phyloP scores from a whole-genome alignment of 768 basidiomycete species.

The Russula sp. region DNA sequence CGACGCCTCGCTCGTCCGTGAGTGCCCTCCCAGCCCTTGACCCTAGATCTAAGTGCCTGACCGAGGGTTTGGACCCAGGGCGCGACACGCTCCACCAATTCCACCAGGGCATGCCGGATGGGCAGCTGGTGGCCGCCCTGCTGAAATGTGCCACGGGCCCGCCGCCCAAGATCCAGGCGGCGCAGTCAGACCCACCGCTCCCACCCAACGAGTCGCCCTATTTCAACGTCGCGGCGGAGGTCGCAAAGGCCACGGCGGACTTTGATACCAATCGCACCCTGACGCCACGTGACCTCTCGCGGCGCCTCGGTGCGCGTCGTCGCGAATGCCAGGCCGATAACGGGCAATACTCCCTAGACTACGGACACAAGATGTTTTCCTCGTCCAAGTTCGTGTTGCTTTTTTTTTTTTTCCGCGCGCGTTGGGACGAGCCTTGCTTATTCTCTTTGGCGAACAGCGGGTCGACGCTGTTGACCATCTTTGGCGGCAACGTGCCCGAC shows the following conservation, averaged over 20 bases:
- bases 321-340: conserved; percentile 49
- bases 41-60: background rate
- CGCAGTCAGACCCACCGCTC: background rate
- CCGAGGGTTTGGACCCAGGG: conserved; percentile 34
- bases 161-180: conserved; percentile 26
- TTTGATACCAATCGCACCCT: conserved; percentile 32
- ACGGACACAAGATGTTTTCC: conserved; percentile 55
- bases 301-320: conserved; percentile 53
- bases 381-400: conserved; percentile 53
- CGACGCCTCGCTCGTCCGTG: conserved; percentile 57
- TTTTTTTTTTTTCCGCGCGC: background rate
- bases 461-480: conserved; percentile 56
- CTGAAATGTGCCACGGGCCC: conserved; percentile 55
- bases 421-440: too few species aligned
- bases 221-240: conserved; percentile 6
- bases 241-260: background rate
- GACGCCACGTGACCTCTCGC: conserved; percentile 54
- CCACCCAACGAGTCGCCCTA: conserved; percentile 14
- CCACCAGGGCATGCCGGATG: conserved; percentile 50
- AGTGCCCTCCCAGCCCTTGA: conserved; percentile 23
- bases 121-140: conserved; percentile 46
- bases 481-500: conserved; percentile 57
- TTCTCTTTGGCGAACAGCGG: conserved; percentile 36
- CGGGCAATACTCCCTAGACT: conserved; percentile 46
- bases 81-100: conserved; percentile 43